These are phyloP conservation scores for Diaporthe sp. DNA, from an alignment of 2,329 filamentous ascomycete genomes.

Conservation along the genomic window DNA sequence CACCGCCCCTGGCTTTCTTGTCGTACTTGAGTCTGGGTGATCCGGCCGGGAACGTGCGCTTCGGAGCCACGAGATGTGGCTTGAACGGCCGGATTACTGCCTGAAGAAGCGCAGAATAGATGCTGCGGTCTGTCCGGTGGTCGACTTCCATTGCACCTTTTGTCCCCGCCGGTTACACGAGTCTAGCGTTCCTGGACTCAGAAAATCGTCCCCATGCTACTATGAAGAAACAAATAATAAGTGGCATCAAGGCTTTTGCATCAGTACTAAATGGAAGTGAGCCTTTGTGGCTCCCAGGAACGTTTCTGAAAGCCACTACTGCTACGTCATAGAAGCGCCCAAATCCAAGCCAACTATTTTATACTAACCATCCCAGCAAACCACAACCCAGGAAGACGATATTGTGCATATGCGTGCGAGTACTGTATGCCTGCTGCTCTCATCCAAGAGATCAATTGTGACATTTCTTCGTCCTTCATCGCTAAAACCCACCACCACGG, in stretches of 20 bases:
- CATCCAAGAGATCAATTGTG: background rate
- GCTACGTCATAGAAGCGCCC: conserved; percentile 3
- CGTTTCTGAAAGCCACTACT: background rate
- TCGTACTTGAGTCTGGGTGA: background rate
- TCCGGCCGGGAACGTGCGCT: background rate
- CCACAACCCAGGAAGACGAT: background rate
- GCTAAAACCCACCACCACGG: background rate
- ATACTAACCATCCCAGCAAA: background rate
- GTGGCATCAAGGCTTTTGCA: background rate
- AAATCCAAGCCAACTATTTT: background rate
- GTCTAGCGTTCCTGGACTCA: background rate
- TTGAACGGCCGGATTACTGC: background rate
- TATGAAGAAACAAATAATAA: too few species aligned
- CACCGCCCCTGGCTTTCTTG: background rate
- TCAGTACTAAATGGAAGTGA: background rate
- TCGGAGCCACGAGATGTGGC: conserved; percentile 1
- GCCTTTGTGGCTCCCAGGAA: background rate
- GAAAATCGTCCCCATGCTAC: too few species aligned
- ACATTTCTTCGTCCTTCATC: background rate
- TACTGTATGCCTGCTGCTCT: background rate
- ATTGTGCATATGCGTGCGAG: background rate
- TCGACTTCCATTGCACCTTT: background rate
- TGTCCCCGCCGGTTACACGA: background rate
- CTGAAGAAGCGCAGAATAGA: background rate
- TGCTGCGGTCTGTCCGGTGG: background rate